Conservation (phyloP, 2,329 filamentous ascomycete genomes). For the Pestalotiopsis sp. region DNA sequence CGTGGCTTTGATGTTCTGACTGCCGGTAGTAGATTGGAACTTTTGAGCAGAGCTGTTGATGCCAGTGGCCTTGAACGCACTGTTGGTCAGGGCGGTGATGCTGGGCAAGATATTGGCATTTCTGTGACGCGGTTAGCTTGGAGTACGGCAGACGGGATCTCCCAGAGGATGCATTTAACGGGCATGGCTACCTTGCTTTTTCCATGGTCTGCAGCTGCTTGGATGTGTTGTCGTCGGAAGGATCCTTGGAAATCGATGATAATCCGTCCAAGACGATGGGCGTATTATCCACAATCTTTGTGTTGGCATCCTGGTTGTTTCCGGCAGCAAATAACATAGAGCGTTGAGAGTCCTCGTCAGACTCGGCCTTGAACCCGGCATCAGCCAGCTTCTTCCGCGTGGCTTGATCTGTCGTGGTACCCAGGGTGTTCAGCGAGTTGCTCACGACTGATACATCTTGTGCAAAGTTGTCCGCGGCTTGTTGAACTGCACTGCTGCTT, state of each 20-base stretch:
- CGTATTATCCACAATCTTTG: constrained; percentile 20
- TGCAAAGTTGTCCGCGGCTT: constrained; percentile 17
- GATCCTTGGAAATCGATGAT: constrained; percentile 19
- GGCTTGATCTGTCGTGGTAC: constrained; percentile 12
- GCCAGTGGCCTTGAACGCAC: constrained; percentile 16
- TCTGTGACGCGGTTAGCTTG: constrained; percentile 2
- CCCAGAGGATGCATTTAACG: background rate
- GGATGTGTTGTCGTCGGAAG: constrained; percentile 18
- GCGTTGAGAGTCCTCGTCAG: constrained; percentile 19
- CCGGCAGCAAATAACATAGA: constrained; percentile 18
- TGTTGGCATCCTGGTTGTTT: constrained; percentile 17
- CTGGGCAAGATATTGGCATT: constrained; percentile 21
- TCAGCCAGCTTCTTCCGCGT: constrained; percentile 11
- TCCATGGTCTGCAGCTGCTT: constrained; percentile 18
- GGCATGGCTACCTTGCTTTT: constrained; percentile 15
- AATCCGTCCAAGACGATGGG: constrained; percentile 19
- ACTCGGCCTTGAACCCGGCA: constrained; percentile 18
- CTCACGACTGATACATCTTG: constrained; percentile 14
- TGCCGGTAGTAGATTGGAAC: constrained; percentile 14
- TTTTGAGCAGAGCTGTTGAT: constrained; percentile 11
- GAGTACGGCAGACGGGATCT: background rate
- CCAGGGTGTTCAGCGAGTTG: constrained; percentile 15
- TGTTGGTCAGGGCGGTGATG: constrained; percentile 19
- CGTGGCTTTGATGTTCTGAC: constrained; percentile 3
- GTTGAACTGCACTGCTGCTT: constrained; percentile 3